Conservation (phyloP, 805 yeast species). For the Starmerella sp. region DNA sequence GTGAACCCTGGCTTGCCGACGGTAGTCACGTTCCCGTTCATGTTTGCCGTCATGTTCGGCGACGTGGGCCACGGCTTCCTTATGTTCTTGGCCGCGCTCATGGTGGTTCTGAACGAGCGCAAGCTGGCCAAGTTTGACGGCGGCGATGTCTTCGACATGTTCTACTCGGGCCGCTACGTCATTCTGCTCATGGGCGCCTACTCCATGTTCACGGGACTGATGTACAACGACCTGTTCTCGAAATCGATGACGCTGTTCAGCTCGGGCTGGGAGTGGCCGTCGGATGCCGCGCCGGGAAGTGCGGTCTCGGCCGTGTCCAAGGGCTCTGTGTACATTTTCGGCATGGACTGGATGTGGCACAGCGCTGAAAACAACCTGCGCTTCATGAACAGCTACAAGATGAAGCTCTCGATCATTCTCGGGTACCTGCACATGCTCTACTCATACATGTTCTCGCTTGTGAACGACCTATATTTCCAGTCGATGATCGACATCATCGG, state of each 20-base stretch:
- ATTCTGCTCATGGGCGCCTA: constrained; percentile 84
- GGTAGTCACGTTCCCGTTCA: constrained; percentile 88
- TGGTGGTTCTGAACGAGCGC: constrained; percentile 63
- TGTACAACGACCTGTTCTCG: constrained; percentile 90
- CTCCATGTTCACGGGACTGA: constrained; percentile 88
- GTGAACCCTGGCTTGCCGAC: constrained; percentile 95
- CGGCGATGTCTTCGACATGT: constrained; percentile 96
- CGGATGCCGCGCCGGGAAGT: constrained; percentile 47
- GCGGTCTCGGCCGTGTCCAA: constrained; percentile 51
- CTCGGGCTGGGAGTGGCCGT: constrained; percentile 94
- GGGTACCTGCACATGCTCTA: constrained; percentile 93
- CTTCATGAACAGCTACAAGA: constrained; percentile 90
- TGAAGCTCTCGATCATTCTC: constrained; percentile 90
- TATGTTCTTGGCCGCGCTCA: constrained; percentile 59
- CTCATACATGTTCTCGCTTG: constrained; percentile 72
- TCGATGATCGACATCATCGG: constrained; percentile 76
- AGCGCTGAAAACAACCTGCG: constrained; percentile 86
- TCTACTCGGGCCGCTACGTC: constrained; percentile 84
- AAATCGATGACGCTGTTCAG: constrained; percentile 76
- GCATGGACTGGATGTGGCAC: constrained; percentile 94
- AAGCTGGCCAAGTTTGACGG: constrained; percentile 55
- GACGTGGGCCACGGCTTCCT: constrained; percentile 94
- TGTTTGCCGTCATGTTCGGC: constrained; percentile 99
- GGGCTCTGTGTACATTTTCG: constrained; percentile 65
- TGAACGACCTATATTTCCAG: constrained; percentile 59